Base-by-base conservation (phyloP, 2,329 filamentous ascomycete genomes). In the Pochonia chlamydosporia region DNA sequence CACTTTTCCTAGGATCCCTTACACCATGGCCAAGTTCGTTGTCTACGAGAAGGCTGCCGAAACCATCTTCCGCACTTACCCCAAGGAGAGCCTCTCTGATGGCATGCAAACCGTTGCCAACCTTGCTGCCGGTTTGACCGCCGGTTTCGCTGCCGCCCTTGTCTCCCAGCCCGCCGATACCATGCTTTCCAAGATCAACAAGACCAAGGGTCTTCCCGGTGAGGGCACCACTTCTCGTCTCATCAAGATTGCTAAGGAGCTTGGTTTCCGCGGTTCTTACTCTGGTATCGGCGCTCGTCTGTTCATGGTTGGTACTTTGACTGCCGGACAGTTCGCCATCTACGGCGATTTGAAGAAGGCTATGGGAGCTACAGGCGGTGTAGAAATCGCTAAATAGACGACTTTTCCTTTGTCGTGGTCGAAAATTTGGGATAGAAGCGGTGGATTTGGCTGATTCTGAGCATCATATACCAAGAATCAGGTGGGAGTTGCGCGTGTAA, bases 181-280 rank as follows among this genome's bases (percentile, higher is more conserved):
- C 66, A 95, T 95, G 89, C 84, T 95, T 56, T 87, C 81, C 74
- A 93, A 92, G 82, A 93, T 95, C 79, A 95, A 95, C 86, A 93
- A 93, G 86, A 89, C 86, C 73, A 84, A 89, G 78, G 89, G 87
- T 73, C 76, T 82, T 52, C 88, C 89, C 57, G 89, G 89, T 77
- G 87, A 95, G 77, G 82, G 89, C 63, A 93, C 87, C 62, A 80
- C 80, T 66, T 79, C 75, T 69, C 85, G 89, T 70, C 74, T 95
- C 63, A 76, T 92, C 77, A 93, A 93, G 84, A 95, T 95, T 63
- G 87, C 74, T 59, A 86, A 84, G 73, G 88, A 95, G 74, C 85
- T 95, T 61, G 89, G 89, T 65, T 52, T 95, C 67, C 78, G 76
- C 59, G 89, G 89, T 59, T 86, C 81, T 48, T 95, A 84, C 76